Conservation (phyloP, 164 flowering plant genomes). For the Annona squamosa region DNA sequence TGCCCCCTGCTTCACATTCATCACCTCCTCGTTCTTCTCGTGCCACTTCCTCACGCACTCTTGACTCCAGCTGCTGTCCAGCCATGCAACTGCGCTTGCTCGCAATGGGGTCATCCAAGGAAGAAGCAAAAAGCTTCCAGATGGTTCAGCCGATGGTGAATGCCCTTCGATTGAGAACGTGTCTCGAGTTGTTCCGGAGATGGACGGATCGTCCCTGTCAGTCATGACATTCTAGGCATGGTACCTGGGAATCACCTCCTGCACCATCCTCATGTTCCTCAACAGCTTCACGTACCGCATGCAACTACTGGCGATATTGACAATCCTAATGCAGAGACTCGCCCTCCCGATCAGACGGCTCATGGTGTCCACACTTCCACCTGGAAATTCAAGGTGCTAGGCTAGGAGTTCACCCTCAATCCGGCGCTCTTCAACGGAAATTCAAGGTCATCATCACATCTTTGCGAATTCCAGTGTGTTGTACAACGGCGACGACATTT, state of each 20-base stretch:
- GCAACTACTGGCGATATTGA: slow-evolving; percentile 74
- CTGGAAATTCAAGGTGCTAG: slow-evolving; percentile 27
- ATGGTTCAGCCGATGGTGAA: slow-evolving; percentile 6
- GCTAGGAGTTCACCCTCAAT: slow-evolving; percentile 49
- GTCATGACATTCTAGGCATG: slow-evolving; percentile 92
- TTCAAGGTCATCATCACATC: slow-evolving; percentile 89
- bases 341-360: slow-evolving; percentile 72
- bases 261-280: slow-evolving; percentile 65
- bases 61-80: too few species aligned
- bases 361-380: slow-evolving; percentile 67
- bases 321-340: slow-evolving; percentile 78
- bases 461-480: slow-evolving; percentile 84
- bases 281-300: slow-evolving; percentile 88
- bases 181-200: slow-evolving; percentile 80
- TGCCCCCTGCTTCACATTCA: too few species aligned
- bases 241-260: slow-evolving; percentile 59
- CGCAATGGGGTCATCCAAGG: too few species aligned
- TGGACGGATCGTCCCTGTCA: slow-evolving; percentile 76
- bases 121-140: not conserved
- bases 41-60: too few species aligned
- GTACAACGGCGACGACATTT: slow-evolving; percentile 80
- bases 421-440: slow-evolving; percentile 91
- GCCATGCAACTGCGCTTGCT: too few species aligned
- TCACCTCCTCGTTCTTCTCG: too few species aligned
- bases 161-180: slow-evolving; percentile 73